Conservation (phyloP, 2,329 filamentous ascomycete genomes). For the Trichoderma brevicompactum region DNA sequence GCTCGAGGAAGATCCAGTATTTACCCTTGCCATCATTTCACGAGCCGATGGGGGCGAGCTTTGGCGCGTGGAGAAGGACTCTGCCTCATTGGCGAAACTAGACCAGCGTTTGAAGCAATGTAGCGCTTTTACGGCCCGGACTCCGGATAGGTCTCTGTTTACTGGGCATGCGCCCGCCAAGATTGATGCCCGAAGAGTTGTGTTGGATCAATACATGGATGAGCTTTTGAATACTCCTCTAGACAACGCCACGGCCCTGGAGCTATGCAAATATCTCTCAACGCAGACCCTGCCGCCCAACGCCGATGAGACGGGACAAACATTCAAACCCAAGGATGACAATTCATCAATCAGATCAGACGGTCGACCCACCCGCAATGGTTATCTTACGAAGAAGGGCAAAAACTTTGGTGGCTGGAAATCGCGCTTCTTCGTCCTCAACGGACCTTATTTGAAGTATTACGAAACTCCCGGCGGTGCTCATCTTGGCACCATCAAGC, state of each 20-base stretch:
- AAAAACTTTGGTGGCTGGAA: slow-evolving; percentile 99
- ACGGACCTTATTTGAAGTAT: slow-evolving; percentile 74
- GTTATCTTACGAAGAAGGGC: slow-evolving; percentile 93
- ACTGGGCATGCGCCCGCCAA: slow-evolving; percentile 91
- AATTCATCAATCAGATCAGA: slow-evolving; percentile 55
- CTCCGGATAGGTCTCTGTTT: slow-evolving; percentile 86
- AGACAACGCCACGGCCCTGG: slow-evolving; percentile 74
- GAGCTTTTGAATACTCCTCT: slow-evolving; percentile 81
- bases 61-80: slow-evolving; percentile 95
- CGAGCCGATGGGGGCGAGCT: slow-evolving; percentile 77
- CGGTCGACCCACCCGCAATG: slow-evolving; percentile 74
- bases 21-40: slow-evolving; percentile 84
- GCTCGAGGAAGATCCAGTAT: slow-evolving; percentile 89
- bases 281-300: slow-evolving; percentile 65
- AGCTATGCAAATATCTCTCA: slow-evolving; percentile 88
- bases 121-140: slow-evolving; percentile 70
- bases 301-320: slow-evolving; percentile 56
- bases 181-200: slow-evolving; percentile 81
- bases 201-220: slow-evolving; percentile 84
- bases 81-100: slow-evolving; percentile 75
- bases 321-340: slow-evolving; percentile 17
- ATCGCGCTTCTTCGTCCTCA: slow-evolving; percentile 68
- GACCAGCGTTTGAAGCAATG: slow-evolving; percentile 80
- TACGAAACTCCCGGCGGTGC: slow-evolving; percentile 89
- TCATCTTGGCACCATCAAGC: slow-evolving; percentile 90